Conservation (phyloP, 2,329 filamentous ascomycete genomes). For the Fusarium sp. region DNA sequence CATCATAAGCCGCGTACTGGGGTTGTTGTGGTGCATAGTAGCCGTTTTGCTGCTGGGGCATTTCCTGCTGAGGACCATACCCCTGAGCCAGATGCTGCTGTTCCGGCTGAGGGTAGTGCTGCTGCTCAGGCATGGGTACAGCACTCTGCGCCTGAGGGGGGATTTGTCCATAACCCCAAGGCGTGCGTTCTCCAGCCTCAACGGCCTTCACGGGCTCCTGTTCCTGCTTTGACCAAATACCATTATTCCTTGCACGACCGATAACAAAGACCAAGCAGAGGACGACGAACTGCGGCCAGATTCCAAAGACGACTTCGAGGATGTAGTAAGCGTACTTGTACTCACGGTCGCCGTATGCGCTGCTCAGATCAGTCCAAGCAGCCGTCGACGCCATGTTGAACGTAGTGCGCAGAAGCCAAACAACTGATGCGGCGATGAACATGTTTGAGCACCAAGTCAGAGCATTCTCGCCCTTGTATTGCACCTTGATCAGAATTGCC, state of each 20-base stretch:
- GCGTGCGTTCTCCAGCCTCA: conserved; percentile 11
- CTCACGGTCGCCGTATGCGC: background rate
- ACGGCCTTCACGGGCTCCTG: conserved; percentile 22
- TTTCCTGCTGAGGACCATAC: background rate
- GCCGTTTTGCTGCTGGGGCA: background rate
- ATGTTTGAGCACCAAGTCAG: conserved; percentile 31
- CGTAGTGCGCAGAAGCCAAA: conserved; percentile 40
- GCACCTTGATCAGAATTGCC: conserved; percentile 36
- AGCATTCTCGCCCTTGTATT: conserved; percentile 14
- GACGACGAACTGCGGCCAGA: conserved; percentile 40
- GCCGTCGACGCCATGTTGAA: conserved; percentile 37
- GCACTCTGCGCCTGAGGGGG: background rate
- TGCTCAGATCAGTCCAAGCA: conserved; percentile 6
- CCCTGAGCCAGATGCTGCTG: background rate
- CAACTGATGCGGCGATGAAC: conserved; percentile 33
- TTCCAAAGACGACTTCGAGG: conserved; percentile 36
- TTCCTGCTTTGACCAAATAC: conserved; percentile 41
- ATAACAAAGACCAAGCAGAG: conserved; percentile 42
- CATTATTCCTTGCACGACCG: conserved; percentile 38
- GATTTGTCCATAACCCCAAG: conserved; percentile 36
- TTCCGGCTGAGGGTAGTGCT: background rate
- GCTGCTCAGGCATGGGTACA: conserved; percentile 5
- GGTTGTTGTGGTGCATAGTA: conserved; percentile 1
- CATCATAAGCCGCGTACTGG: background rate
- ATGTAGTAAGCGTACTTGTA: conserved; percentile 26